Evolutionary conservation across 2,329 filamentous ascomycete genomes (phyloP).

Genomic region (Colletotrichum agaves): DNA sequence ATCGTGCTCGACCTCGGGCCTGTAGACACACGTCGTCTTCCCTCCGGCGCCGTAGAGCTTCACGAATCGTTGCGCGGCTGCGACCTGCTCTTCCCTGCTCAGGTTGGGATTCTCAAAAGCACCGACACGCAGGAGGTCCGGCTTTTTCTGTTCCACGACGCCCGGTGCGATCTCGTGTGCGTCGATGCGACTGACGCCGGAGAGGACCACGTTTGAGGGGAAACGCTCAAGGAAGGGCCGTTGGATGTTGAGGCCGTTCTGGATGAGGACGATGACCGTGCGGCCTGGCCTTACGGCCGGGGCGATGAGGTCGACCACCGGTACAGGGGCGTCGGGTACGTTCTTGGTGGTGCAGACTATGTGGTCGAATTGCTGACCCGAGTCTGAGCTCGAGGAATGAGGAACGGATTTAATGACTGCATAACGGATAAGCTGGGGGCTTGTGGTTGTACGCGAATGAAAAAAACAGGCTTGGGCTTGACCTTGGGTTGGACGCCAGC

Average conservation of each 20-base stretch:
- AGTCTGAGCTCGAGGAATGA: not conserved
- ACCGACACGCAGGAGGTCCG: slow-evolving; percentile 61
- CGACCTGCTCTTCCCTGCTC: slow-evolving; percentile 38
- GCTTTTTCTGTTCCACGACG: slow-evolving; percentile 62
- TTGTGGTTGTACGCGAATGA: too few species aligned
- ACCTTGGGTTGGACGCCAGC: slow-evolving; percentile 60
- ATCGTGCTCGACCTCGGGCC: slow-evolving; percentile 53
- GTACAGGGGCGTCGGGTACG: slow-evolving; percentile 62
- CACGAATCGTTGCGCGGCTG: slow-evolving; percentile 55
- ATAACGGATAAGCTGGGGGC: not conserved
- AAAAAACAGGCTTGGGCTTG: slow-evolving; percentile 33
- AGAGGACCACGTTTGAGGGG: slow-evolving; percentile 62
- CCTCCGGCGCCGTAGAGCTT: slow-evolving; percentile 58
- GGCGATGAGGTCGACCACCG: slow-evolving; percentile 57
- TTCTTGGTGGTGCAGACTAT: slow-evolving; percentile 70
- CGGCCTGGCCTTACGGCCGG: slow-evolving; percentile 62
- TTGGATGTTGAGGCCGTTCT: slow-evolving; percentile 74
- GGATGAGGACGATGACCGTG: slow-evolving; percentile 66
- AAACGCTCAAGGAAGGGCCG: slow-evolving; percentile 61
- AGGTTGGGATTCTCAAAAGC: slow-evolving; percentile 56
- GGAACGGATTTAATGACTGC: slow-evolving; percentile 39
- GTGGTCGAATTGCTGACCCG: slow-evolving; percentile 58
- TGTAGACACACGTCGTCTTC: slow-evolving; percentile 54
- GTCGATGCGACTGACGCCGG: slow-evolving; percentile 63
- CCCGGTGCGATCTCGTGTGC: slow-evolving; percentile 59